Conservation (phyloP, 176 grass and related monocot genomes). For the Eremochloa ophiuroides region DNA sequence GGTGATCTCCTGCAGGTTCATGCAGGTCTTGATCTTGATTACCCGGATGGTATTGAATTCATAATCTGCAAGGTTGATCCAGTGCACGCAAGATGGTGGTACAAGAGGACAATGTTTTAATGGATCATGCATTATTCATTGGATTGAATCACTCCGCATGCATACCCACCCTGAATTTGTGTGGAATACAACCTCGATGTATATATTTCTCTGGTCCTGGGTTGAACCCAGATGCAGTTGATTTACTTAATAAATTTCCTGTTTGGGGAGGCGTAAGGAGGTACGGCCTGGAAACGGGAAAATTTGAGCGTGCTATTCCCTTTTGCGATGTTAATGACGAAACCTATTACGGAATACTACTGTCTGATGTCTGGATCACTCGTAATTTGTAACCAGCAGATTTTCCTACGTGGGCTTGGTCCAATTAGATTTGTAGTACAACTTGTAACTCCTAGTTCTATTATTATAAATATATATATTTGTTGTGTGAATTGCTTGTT, state of each 20-base stretch:
- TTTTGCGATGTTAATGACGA: neutral
- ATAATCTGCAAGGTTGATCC: neutral
- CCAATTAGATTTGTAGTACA: too few species aligned
- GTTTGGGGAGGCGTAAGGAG: neutral
- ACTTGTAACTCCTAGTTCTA: too few species aligned
- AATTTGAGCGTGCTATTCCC: neutral
- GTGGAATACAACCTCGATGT: neutral
- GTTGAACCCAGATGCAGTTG: neutral
- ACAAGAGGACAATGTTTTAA: neutral
- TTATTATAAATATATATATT: too few species aligned
- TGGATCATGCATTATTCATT: conserved; percentile 14
- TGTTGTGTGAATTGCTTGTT: too few species aligned
- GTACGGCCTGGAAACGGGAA: neutral
- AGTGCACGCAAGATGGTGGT: neutral
- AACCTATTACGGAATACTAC: neutral
- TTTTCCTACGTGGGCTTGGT: too few species aligned
- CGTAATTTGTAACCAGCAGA: neutral
- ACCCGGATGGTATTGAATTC: neutral
- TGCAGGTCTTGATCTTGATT: neutral
- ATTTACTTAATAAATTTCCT: neutral
- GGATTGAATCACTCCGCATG: conserved; percentile 15
- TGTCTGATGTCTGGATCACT: neutral
- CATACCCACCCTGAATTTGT: neutral
- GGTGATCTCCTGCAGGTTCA: neutral
- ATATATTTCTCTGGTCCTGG: conserved; percentile 12